Conservation (phyloP, 192 early-diverging fungal species). For the Linnemannia schmuckeri region DNA sequence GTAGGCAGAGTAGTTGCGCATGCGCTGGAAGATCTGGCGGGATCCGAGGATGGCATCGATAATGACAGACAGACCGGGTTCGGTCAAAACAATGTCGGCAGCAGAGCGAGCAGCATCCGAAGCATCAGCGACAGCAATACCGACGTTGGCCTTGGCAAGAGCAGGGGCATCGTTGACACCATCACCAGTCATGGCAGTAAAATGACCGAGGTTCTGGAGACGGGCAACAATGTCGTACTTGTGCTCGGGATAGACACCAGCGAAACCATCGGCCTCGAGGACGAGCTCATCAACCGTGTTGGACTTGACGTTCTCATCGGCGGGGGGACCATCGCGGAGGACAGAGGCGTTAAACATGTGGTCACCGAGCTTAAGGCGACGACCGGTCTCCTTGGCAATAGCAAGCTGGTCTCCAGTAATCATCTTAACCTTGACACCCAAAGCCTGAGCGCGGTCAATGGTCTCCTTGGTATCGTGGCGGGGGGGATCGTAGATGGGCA, state of each 20-base stretch:
- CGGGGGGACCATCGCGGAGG: slow-evolving; percentile 75
- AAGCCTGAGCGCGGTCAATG: slow-evolving; percentile 78
- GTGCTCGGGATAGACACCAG: slow-evolving; percentile 91
- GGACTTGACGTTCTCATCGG: slow-evolving; percentile 57
- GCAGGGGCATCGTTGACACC: slow-evolving; percentile 87
- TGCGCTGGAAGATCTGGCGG: slow-evolving; percentile 96
- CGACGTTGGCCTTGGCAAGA: slow-evolving; percentile 84
- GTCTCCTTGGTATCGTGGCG: slow-evolving; percentile 86
- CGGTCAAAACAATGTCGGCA: slow-evolving; percentile 83
- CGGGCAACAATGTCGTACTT: slow-evolving; percentile 98
- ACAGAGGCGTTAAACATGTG: slow-evolving; percentile 72
- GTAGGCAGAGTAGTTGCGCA: slow-evolving; percentile 93
- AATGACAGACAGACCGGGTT: slow-evolving; percentile 86
- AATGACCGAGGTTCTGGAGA: slow-evolving; percentile 80
- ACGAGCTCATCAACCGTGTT: slow-evolving; percentile 56
- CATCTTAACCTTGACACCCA: slow-evolving; percentile 93
- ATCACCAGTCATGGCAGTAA: slow-evolving; percentile 94
- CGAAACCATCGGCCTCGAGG: slow-evolving; percentile 58
- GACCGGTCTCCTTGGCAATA: slow-evolving; percentile 68
- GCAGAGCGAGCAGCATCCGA: slow-evolving; percentile 85
- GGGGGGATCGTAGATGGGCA: slow-evolving; percentile 84
- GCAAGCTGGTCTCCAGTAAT: slow-evolving; percentile 89
- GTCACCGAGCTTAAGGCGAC: slow-evolving; percentile 78
- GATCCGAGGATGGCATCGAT: slow-evolving; percentile 93
- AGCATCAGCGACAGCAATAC: slow-evolving; percentile 83